phyloP scores from a whole-genome alignment of 768 basidiomycete genomes.

The Russula ochroleuca region DNA sequence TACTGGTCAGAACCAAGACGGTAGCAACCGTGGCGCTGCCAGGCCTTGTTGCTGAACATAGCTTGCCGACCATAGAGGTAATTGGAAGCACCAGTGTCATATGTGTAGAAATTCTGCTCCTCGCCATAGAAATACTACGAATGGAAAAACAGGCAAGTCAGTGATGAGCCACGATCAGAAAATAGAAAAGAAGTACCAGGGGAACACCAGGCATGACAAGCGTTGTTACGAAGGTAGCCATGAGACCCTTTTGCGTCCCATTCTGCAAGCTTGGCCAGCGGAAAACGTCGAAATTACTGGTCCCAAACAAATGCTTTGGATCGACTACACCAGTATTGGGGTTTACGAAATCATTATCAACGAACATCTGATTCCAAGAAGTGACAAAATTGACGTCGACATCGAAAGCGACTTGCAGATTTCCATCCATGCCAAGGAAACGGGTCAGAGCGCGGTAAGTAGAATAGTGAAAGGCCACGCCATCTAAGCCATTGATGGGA shows the following conservation, averaged over 20 bases:
- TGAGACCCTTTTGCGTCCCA: slow-evolving; percentile 69
- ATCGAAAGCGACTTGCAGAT: slow-evolving; percentile 87
- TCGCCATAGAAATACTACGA: slow-evolving; percentile 79
- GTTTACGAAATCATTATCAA: slow-evolving; percentile 84
- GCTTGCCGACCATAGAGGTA: slow-evolving; percentile 94
- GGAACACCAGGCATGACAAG: slow-evolving; percentile 86
- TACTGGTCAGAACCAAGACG: slow-evolving; percentile 85
- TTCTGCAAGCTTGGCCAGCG: slow-evolving; percentile 88
- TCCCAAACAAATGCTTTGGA: slow-evolving; percentile 85
- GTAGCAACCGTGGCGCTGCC: slow-evolving; percentile 94
- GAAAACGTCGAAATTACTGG: slow-evolving; percentile 94
- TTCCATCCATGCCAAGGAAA: slow-evolving; percentile 95
- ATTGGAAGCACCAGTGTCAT: slow-evolving; percentile 84
- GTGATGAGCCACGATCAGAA: not conserved
- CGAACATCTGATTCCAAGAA: slow-evolving; percentile 90
- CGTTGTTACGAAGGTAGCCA: slow-evolving; percentile 74
- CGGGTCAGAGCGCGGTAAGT: slow-evolving; percentile 82
- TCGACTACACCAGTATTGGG: slow-evolving; percentile 59
- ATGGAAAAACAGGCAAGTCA: slow-evolving; percentile 20
- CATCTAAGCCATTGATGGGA: slow-evolving; percentile 60
- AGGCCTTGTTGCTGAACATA: slow-evolving; percentile 79
- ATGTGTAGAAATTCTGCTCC: slow-evolving; percentile 86
- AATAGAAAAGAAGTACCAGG: slow-evolving; percentile 45
- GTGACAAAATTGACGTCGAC: slow-evolving; percentile 76
- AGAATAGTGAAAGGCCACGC: slow-evolving; percentile 90